Conservation (phyloP, 2,329 filamentous ascomycete species). For the Botryosphaeria dothidea region DNA sequence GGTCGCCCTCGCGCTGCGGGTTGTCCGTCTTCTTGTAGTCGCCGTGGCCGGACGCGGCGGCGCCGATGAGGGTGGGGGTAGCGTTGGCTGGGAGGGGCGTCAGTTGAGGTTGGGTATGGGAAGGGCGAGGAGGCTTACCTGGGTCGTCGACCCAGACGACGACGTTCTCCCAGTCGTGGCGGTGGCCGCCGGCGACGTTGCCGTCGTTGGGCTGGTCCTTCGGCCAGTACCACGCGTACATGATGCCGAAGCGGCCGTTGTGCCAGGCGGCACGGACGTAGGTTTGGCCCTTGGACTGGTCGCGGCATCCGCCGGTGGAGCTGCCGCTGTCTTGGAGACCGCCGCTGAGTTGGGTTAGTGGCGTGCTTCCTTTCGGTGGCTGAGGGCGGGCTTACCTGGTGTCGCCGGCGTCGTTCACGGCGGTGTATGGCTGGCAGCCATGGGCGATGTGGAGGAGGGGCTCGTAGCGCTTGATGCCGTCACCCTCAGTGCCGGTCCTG, state of each 20-base stretch:
- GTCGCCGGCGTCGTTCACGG: constrained; percentile 23
- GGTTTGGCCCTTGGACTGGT: constrained; percentile 38
- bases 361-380: background rate
- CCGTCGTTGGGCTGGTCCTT: constrained; percentile 45
- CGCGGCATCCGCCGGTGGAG: constrained; percentile 35
- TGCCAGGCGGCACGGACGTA: constrained; percentile 38
- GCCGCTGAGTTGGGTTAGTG: constrained; percentile 27
- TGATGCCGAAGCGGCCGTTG: constrained; percentile 37
- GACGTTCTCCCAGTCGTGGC: constrained; percentile 45
- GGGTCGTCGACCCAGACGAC: constrained; percentile 35
- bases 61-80: constrained; percentile 37
- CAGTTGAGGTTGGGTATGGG: background rate
- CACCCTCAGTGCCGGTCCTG: constrained; percentile 39
- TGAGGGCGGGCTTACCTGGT: background rate
- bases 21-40: constrained; percentile 31
- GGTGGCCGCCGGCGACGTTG: constrained; percentile 35
- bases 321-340: constrained; percentile 37
- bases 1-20: constrained; percentile 25
- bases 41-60: constrained; percentile 43
- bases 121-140: background rate
- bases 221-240: constrained; percentile 51
- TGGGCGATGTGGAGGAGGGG: constrained; percentile 27
- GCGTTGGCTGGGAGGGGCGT: background rate
- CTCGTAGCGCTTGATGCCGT: constrained; percentile 22
- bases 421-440: constrained; percentile 28